These are phyloP conservation scores for Capillidium heterosporum DNA, from an alignment of 371 early-diverging fungal species.

Conservation along the genomic window DNA sequence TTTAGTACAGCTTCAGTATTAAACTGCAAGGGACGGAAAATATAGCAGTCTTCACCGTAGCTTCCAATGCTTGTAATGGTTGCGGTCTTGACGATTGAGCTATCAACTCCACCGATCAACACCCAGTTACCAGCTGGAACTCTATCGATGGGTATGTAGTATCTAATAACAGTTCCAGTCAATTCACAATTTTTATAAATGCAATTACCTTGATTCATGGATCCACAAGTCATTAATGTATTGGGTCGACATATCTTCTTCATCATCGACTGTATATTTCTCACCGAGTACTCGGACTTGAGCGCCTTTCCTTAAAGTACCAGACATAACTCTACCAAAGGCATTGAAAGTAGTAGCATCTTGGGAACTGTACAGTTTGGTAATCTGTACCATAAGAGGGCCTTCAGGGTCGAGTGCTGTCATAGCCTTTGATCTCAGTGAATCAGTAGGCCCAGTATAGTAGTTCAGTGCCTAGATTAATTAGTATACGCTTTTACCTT, in stretches of 20 bases:
- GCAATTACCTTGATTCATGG: conserved; percentile 68
- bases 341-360: conserved; percentile 71
- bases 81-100: conserved; percentile 82
- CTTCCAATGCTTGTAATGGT: conserved; percentile 52
- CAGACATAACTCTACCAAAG: conserved; percentile 84
- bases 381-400: conserved; percentile 78
- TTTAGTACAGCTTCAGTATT: conserved; percentile 72
- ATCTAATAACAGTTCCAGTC: too few relatives aligned
- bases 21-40: conserved; percentile 71
- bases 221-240: conserved; percentile 56
- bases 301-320: conserved; percentile 60
- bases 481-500: too few relatives aligned
- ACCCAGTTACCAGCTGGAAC: conserved; percentile 81
- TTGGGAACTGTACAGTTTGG: conserved; percentile 73
- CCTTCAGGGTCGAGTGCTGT: conserved; percentile 69
- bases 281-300: conserved; percentile 81
- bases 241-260: conserved; percentile 84
- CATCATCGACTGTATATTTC: conserved; percentile 75
- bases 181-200: too few relatives aligned
- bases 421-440: conserved; percentile 48
- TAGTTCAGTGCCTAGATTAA: too few relatives aligned
- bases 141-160: conserved; percentile 62
- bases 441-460: conserved; percentile 60
- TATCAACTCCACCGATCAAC: conserved; percentile 79
- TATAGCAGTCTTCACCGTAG: conserved; percentile 45